Evolutionary conservation across 306 rosid genomes (phyloP).

Genomic region (Casuarina cunninghamiana): DNA sequence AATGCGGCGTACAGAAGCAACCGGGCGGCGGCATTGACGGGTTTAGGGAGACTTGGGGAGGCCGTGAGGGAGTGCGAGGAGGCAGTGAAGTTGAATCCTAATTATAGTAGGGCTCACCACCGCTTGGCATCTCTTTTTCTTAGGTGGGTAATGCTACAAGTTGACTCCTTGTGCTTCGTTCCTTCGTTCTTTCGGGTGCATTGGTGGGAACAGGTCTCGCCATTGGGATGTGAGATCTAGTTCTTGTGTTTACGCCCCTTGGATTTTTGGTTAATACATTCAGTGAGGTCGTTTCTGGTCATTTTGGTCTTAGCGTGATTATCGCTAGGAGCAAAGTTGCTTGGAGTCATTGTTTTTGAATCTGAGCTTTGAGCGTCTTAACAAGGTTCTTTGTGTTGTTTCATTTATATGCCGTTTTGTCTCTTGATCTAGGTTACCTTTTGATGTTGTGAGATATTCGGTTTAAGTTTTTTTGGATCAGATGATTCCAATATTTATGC

Average conservation of each 20-base stretch:
- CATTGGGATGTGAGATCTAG: slow-evolving; percentile 30
- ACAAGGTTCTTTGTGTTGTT: not conserved
- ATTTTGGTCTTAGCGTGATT: not conserved
- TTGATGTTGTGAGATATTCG: not conserved
- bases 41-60: slow-evolving; percentile 64
- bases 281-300: not conserved
- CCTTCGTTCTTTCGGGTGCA: not conserved
- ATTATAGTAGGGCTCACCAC: slow-evolving; percentile 78
- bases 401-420: not conserved
- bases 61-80: slow-evolving; percentile 85
- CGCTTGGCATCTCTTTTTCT: slow-evolving; percentile 79
- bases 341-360: not conserved
- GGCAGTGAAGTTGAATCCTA: slow-evolving; percentile 85
- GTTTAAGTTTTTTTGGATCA: not conserved
- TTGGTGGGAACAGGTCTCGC: slow-evolving; percentile 6
- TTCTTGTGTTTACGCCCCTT: not conserved
- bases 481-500: not conserved
- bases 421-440: not conserved
- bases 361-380: not conserved
- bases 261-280: not conserved
- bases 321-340: not conserved
- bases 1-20: slow-evolving; percentile 80
- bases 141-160: slow-evolving; percentile 50
- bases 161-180: not conserved
- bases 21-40: slow-evolving; percentile 89